Evolutionary conservation across 768 basidiomycete genomes (phyloP).

Genomic region (Grammothele lineata): DNA sequence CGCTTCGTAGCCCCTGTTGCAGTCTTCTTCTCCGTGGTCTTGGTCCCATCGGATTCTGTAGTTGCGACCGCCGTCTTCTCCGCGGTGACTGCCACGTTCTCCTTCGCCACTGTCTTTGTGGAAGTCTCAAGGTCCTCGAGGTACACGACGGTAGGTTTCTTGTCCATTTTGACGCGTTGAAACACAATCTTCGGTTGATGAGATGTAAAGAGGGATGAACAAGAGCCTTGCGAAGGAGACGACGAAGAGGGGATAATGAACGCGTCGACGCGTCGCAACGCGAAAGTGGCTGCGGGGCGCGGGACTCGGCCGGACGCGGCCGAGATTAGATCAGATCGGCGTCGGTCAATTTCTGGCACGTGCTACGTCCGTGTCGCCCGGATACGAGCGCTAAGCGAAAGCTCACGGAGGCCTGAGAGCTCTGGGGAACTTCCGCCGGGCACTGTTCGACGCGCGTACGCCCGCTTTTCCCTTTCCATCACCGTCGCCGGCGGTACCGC

Average conservation of each 20-base stretch:
- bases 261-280: constrained; percentile 14
- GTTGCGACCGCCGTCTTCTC: not conserved
- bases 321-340: not conserved
- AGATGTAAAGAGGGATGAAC: no score
- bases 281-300: constrained; percentile 15
- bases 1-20: constrained; percentile 36
- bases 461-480: not conserved
- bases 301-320: constrained; percentile 3
- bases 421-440: no score
- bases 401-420: no score
- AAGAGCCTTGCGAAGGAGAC: no score
- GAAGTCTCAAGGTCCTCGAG: constrained; percentile 31
- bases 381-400: no score
- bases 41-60: no score
- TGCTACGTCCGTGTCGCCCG: no score
- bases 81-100: constrained; percentile 1
- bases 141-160: constrained; percentile 24
- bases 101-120: constrained; percentile 1
- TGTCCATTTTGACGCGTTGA: constrained; percentile 9
- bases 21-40: constrained; percentile 9
- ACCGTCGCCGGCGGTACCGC: constrained; percentile 4
- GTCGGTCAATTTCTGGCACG: no score
- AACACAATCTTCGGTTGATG: no score
- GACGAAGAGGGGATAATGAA: not conserved
- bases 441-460: no score